Base-by-base conservation (phyloP, 2,329 filamentous ascomycete genomes). In the Penicillium sp. region DNA sequence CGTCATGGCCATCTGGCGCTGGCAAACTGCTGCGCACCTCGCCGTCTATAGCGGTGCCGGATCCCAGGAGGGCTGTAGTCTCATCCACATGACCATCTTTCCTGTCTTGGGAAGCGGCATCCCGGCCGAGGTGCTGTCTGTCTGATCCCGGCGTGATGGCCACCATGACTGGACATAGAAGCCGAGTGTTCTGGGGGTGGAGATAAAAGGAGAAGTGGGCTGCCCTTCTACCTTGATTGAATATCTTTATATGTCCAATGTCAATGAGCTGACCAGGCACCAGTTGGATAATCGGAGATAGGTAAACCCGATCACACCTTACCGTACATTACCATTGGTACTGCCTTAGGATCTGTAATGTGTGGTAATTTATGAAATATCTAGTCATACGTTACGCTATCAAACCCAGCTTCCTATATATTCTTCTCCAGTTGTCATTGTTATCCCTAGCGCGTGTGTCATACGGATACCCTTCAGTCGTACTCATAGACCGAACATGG, bases 11-110 rank as follows among this genome's bases (percentile, higher is more conserved):
- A n/a, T 49, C 15, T 12, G 32, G 39, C 2, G 29, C 25, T 20
- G 48, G 24, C 8, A 41, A 42, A 1, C 45, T 47, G 29, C 46
- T 25, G 18, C n/a, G 39, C 29, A n/a, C 37, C 13, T 45, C 29
- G n/a, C 24, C 43, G 33, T 33, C 18, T 15, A 15, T 40, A 6
- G 27, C 29, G 37, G 40, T 49, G 28, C 18, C 40, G 18, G 53
- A 24, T 7, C 44, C 42, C 7, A 59, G 42, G 15, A 59, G 55
- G 27, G 49, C 33, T 15, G 57, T 59, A 20, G 55, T 56, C 44
- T 59, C 57, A 44, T 58, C 42, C 40, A 45, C 33, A 38, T 15
- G 33, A 20, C 47, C 33, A 2, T n/a, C 47, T 31, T 43, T 44
- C 9, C 49, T 42, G 27, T 20, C 25, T 18, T 31, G 38, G 38